Conservation (phyloP, 75 land plant genomes). For the Pinus tabuliformis region DNA sequence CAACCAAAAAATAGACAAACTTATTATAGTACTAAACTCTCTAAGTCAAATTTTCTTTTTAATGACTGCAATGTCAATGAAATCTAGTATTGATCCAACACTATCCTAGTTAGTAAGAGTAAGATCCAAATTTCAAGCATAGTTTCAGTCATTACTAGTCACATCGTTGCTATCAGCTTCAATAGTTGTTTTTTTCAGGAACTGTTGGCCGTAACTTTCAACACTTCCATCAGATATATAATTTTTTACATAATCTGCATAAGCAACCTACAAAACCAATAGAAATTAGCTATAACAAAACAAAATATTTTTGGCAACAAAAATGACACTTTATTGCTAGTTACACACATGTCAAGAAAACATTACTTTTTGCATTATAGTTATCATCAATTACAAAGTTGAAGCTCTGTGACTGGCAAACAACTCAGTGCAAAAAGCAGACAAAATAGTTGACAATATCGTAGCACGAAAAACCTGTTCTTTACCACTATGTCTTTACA, state of each 20-base stretch:
- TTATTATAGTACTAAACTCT: background rate
- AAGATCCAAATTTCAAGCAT: background rate
- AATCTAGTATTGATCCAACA: background rate
- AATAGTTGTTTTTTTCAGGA: slow-evolving; percentile 56
- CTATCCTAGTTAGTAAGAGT: background rate
- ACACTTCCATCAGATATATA: slow-evolving; percentile 55
- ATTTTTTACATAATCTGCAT: slow-evolving; percentile 82
- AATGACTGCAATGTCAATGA: background rate
- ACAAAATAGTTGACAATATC: background rate
- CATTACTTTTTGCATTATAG: background rate
- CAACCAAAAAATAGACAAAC: background rate
- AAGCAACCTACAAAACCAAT: slow-evolving; percentile 47
- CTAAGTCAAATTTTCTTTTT: background rate
- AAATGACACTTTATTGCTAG: background rate
- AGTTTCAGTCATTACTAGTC: background rate
- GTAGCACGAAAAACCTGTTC: background rate
- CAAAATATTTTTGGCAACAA: background rate
- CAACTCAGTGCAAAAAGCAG: background rate
- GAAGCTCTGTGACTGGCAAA: background rate
- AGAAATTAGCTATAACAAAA: background rate
- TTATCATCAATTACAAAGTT: background rate
- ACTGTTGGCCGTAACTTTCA: slow-evolving; percentile 70
- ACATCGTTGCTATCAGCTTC: slow-evolving; percentile 38
- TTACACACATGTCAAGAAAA: background rate
- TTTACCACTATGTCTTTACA: too few species aligned